Base-by-base conservation (phyloP, 495 filamentous ascomycete genomes). In the Emericellopsis terricola region DNA sequence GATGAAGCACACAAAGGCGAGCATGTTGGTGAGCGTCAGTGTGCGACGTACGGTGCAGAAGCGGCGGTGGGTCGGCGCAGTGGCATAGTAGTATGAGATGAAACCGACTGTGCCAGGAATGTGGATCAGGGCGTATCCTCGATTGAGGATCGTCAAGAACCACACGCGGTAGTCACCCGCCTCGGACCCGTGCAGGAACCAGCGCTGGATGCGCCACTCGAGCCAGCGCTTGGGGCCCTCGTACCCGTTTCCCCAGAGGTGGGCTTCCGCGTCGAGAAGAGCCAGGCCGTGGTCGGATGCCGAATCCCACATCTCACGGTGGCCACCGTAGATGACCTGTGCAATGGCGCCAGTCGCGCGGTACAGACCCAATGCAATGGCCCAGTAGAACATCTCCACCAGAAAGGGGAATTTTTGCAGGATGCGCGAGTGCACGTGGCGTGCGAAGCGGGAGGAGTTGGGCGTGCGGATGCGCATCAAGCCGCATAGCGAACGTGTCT, bases 321-420 rank as follows among this genome's bases (percentile, higher is more conserved):
- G 49, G 35, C 60, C 29, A 53, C 66, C 53, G 8, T 74, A 71
- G 23, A 67, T 58, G 10, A 56, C 48, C 38, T 71, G 61, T 10
- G 74, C 62, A 8, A 69, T 51, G 33, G 72, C 55, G 34, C 71
- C 70, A 20, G 76, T 73, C 29, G 60, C 44, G 30, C 59, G 57
- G 49, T 78, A 75, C 51, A 80, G 69, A 40, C 65, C 64, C 46
- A 74, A 77, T 30, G 74, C 78, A 17, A 71, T 49, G 30, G 70
- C 72, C 81, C 81, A 85, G 43, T 87, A 85, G 61, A 76, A 84
- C 45, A 76, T 77, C 51, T 87, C 81, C 15, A 77, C 69, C 15
- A 85, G 50, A 42, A 87, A 87, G 8, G 81, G 81, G 34, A 79
- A 68, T 39, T 69, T 73, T 26, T 64, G 57, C 5, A 87, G 57